phyloP scores from a whole-genome alignment of 2,329 filamentous ascomycete species.

The Phoma sp. region DNA sequence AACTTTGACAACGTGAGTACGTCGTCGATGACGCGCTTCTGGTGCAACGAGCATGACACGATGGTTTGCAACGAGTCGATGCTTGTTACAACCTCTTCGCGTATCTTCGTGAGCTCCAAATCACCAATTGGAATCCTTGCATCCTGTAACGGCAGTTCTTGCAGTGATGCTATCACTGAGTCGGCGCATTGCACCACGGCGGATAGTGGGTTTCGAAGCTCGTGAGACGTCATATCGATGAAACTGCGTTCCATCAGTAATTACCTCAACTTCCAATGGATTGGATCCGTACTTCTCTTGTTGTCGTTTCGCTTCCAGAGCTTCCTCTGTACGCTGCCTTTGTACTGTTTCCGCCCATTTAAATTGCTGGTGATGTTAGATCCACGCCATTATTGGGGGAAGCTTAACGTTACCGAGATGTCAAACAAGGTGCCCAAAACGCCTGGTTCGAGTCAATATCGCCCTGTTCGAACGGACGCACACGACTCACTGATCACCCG shows the following conservation, averaged over 20 bases:
- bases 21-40: slow-evolving; percentile 52
- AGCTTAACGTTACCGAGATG: slow-evolving; percentile 29
- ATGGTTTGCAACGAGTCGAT: slow-evolving; percentile 46
- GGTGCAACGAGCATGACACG: slow-evolving; percentile 49
- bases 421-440: slow-evolving; percentile 48
- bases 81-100: slow-evolving; percentile 30
- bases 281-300: slow-evolving; percentile 40
- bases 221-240: slow-evolving; percentile 48
- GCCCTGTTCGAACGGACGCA: neutral
- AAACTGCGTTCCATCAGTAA: slow-evolving; percentile 28
- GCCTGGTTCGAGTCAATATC: slow-evolving; percentile 9
- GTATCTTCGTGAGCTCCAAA: slow-evolving; percentile 13
- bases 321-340: slow-evolving; percentile 42
- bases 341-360: slow-evolving; percentile 50
- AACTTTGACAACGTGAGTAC: slow-evolving; percentile 48
- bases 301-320: slow-evolving; percentile 47
- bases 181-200: slow-evolving; percentile 55
- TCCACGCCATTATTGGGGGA: neutral
- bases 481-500: slow-evolving; percentile 30
- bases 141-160: slow-evolving; percentile 4
- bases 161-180: slow-evolving; percentile 40
- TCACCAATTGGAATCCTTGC: slow-evolving; percentile 8
- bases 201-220: slow-evolving; percentile 43
- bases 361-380: slow-evolving; percentile 27
- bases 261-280: too few relatives aligned